A percentile compares a stretch with the other conserved stretches of the same genome.
phyloP scores from a whole-genome alignment of 768 basidiomycete genomes.

The Tricholoma flavovirens region DNA sequence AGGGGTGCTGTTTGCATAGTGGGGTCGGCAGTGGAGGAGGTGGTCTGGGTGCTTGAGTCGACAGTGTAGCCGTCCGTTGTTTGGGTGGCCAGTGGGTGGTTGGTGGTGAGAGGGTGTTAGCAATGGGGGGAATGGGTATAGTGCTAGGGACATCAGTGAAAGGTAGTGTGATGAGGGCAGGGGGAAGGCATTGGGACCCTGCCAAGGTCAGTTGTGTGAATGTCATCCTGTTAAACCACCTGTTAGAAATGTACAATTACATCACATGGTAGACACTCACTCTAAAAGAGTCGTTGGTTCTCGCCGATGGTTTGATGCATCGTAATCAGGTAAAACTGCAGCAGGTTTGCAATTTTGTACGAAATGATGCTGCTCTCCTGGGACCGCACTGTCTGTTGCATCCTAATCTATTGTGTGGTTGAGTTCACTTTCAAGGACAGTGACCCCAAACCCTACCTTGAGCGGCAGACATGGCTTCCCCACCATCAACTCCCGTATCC shows the following conservation, averaged over 20 bases:
- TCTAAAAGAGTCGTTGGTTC: conserved; percentile 72
- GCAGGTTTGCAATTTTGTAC: conserved; percentile 87
- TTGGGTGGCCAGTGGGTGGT: too few species aligned
- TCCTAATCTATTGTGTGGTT: conserved; percentile 53
- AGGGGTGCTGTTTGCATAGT: too few species aligned
- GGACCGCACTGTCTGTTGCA: conserved; percentile 88
- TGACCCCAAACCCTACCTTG: conserved; percentile 45
- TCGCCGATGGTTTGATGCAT: conserved; percentile 91
- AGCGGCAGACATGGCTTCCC: conserved; percentile 84
- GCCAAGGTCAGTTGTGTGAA: too few species aligned
- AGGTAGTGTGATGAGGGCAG: too few species aligned
- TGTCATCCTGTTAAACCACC: too few species aligned
- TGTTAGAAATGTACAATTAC: too few species aligned
- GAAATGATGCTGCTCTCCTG: conserved; percentile 92
- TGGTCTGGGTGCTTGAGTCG: too few species aligned
- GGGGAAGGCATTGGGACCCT: too few species aligned
- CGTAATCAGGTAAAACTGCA: conserved; percentile 91
- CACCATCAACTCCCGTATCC: conserved; percentile 72
- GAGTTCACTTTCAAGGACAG: not conserved
- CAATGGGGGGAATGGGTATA: not conserved
- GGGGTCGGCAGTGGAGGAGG: too few species aligned
- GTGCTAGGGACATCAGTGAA: too few species aligned
- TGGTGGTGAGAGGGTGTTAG: too few species aligned
- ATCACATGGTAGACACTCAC: conserved; percentile 35
- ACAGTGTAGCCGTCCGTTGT: too few species aligned